phyloP scores from a whole-genome alignment of 2,329 filamentous ascomycete genomes.

The Proliferodiscus dingleyae region DNA sequence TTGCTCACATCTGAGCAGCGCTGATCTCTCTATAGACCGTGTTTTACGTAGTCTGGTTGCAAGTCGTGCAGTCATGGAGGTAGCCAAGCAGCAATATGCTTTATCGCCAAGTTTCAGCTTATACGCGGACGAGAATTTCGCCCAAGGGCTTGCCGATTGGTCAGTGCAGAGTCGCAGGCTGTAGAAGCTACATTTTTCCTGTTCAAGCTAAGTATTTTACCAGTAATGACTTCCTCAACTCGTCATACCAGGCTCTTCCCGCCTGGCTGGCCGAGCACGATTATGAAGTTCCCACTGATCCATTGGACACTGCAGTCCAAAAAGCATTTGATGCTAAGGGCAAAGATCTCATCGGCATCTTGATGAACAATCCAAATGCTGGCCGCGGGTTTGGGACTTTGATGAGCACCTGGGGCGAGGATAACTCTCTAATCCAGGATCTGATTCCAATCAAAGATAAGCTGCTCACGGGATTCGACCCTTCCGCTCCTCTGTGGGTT shows the following conservation, averaged over 20 bases:
- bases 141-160: background rate
- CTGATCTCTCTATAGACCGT: too few relatives aligned
- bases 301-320: conserved; percentile 1
- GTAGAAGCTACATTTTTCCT: too few relatives aligned
- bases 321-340: background rate
- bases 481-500: background rate
- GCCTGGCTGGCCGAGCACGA: background rate
- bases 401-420: conserved; percentile 3
- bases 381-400: background rate
- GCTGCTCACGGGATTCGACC: background rate
- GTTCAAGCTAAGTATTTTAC: too few relatives aligned
- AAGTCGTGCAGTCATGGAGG: background rate
- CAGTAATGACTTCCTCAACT: conserved; percentile 1
- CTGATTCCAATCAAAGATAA: background rate
- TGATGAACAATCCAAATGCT: background rate
- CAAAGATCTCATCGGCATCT: background rate
- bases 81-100: background rate
- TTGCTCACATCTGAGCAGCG: too few relatives aligned
- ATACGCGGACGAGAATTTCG: background rate
- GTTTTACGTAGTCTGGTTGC: conserved; percentile 1
- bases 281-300: background rate
- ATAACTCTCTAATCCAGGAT: background rate
- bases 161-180: too few relatives aligned
- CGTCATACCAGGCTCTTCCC: background rate
- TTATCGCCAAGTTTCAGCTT: background rate